Evolutionary conservation across 2,329 filamentous ascomycete species (phyloP).

Genomic region (Monilinia aucupariae): DNA sequence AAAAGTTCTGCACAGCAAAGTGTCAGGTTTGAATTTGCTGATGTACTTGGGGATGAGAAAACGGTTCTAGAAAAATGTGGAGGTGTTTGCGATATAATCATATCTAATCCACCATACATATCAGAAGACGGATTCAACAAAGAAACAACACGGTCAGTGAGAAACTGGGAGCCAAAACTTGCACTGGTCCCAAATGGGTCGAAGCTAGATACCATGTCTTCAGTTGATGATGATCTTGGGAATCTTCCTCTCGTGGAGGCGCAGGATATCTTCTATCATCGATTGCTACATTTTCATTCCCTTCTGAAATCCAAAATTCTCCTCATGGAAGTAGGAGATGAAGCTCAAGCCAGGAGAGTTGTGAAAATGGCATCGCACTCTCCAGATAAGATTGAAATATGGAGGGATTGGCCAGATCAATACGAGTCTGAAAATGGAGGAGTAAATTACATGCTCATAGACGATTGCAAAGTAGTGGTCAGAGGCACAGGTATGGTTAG

Average conservation of each 20-base stretch:
- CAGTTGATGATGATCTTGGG: background rate
- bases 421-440: background rate
- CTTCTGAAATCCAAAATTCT: conserved; percentile 48
- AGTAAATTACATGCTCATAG: background rate
- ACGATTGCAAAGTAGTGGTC: conserved; percentile 11
- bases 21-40: background rate
- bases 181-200: conserved; percentile 59
- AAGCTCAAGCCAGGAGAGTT: conserved; percentile 62
- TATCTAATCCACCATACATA: conserved; percentile 91
- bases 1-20: background rate
- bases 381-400: conserved; percentile 52
- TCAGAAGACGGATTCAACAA: conserved; percentile 56
- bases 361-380: conserved; percentile 41
- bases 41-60: conserved; percentile 1
- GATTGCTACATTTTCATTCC: conserved; percentile 49
- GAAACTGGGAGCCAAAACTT: conserved; percentile 71
- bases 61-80: background rate
- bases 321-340: conserved; percentile 67
- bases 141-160: conserved; percentile 67
- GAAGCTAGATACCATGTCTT: background rate
- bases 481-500: conserved; percentile 26
- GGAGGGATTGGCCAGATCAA: conserved; percentile 60
- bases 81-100: conserved; percentile 48
- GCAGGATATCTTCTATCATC: conserved; percentile 56
- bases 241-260: background rate